Conservation (phyloP, 441 rosid species). For the Jatropha multifida region DNA sequence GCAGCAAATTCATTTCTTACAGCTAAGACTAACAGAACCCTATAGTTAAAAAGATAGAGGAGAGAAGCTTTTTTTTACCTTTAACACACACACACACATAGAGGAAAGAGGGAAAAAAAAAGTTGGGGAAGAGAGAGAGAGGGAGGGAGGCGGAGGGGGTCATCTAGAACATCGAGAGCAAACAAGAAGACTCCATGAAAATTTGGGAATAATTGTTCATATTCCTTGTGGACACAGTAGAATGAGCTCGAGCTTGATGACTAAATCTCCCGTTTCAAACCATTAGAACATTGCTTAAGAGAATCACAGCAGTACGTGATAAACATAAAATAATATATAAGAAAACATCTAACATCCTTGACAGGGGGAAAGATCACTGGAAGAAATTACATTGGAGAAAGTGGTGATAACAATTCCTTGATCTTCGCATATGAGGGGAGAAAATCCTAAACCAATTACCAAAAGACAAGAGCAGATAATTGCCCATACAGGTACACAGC, state of each 20-base stretch:
- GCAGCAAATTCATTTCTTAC: neutral
- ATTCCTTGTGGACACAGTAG: no score
- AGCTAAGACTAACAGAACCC: neutral
- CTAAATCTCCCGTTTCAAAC: neutral
- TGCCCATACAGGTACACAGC: neutral
- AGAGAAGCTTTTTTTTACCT: no score
- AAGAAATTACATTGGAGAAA: neutral
- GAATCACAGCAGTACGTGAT: neutral
- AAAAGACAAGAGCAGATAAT: neutral
- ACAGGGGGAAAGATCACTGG: neutral
- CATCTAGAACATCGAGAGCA: no score
- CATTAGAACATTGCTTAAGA: neutral
- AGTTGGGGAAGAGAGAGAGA: no score
- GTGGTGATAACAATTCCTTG: neutral
- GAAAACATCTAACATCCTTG: neutral
- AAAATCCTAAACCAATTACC: neutral
- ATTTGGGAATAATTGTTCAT: no score
- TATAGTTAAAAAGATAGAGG: neutral
- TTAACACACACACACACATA: no score
- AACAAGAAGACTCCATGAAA: no score
- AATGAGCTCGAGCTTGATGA: no score
- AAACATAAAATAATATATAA: neutral
- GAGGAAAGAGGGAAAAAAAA: no score
- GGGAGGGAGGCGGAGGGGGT: no score
- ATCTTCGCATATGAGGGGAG: neutral